Conservation (phyloP, 2,329 filamentous ascomycete species). For the Aspergillus intermedius region DNA sequence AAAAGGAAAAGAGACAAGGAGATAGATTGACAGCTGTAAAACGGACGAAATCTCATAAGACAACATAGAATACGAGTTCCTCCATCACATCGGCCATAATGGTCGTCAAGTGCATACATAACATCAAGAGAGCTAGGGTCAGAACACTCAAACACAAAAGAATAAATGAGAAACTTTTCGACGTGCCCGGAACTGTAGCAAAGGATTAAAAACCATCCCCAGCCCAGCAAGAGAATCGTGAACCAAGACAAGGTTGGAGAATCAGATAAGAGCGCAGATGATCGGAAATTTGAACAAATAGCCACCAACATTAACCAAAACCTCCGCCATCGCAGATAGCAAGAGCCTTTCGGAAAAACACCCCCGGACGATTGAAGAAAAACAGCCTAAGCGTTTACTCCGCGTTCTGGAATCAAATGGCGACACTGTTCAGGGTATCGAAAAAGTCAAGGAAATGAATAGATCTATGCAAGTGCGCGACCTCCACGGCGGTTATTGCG, state of each 20-base stretch:
- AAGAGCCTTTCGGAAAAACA: neutral
- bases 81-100: slow-evolving; percentile 30
- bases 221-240: slow-evolving; percentile 24
- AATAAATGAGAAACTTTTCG: slow-evolving; percentile 28
- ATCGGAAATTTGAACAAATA: slow-evolving; percentile 16
- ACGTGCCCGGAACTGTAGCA: slow-evolving; percentile 29
- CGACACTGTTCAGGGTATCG: slow-evolving; percentile 23
- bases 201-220: slow-evolving; percentile 25
- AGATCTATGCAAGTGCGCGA: slow-evolving; percentile 35
- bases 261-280: slow-evolving; percentile 11
- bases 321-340: neutral
- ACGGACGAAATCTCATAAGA: slow-evolving; percentile 3
- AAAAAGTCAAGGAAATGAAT: slow-evolving; percentile 5
- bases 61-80: slow-evolving; percentile 10
- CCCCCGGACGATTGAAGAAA: neutral
- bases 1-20: neutral
- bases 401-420: neutral
- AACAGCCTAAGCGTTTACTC: neutral
- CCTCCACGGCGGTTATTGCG: slow-evolving; percentile 41
- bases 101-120: slow-evolving; percentile 19
- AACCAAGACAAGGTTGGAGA: slow-evolving; percentile 17
- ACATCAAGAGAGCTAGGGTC: slow-evolving; percentile 28
- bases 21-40: neutral
- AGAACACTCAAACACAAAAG: slow-evolving; percentile 14
- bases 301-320: slow-evolving; percentile 22